phyloP scores from a whole-genome alignment of 208 protist genomes.

The Crithidia sp. region DNA sequence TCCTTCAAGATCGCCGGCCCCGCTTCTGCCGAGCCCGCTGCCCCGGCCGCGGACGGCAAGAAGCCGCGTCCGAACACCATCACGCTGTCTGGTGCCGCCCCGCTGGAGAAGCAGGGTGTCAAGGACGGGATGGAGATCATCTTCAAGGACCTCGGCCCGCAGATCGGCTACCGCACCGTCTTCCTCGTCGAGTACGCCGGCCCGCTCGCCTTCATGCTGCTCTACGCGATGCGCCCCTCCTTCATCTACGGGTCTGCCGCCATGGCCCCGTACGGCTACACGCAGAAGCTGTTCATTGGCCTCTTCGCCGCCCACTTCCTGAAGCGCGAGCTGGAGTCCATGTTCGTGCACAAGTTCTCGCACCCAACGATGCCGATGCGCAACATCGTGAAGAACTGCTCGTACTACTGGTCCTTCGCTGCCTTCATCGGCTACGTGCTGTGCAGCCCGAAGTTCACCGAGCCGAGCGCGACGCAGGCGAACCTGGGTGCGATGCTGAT shows the following conservation, averaged over 20 bases:
- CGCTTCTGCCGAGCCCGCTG: constrained; percentile 24
- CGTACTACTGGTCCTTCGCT: constrained; percentile 96
- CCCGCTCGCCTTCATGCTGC: constrained; percentile 90
- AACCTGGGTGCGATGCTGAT: constrained; percentile 59
- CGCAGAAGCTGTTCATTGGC: constrained; percentile 80
- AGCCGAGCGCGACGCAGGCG: constrained; percentile 49
- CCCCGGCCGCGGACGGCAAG: constrained; percentile 36
- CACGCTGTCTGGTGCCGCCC: constrained; percentile 47
- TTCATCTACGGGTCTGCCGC: constrained; percentile 64
- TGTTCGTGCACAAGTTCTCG: constrained; percentile 96
- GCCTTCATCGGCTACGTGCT: constrained; percentile 91
- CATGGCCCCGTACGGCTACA: constrained; percentile 51
- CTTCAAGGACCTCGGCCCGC: constrained; percentile 94
- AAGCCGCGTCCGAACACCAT: constrained; percentile 48
- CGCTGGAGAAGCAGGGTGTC: constrained; percentile 72
- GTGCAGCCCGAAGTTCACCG: constrained; percentile 88
- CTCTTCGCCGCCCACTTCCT: constrained; percentile 93
- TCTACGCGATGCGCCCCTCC: constrained; percentile 80
- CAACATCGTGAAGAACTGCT: constrained; percentile 96
- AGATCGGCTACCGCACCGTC: constrained; percentile 94
- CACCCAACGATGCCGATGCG: constrained; percentile 94
- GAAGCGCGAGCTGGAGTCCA: constrained; percentile 94
- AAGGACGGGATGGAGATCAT: constrained; percentile 63
- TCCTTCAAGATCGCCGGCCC: constrained; percentile 65
- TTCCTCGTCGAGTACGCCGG: constrained; percentile 96